Percentiles rank a stretch among this genome's conserved stretches.
These are phyloP conservation scores for Macrotyloma uniflorum DNA, from an alignment of 306 rosid species.

Conservation along the genomic window DNA sequence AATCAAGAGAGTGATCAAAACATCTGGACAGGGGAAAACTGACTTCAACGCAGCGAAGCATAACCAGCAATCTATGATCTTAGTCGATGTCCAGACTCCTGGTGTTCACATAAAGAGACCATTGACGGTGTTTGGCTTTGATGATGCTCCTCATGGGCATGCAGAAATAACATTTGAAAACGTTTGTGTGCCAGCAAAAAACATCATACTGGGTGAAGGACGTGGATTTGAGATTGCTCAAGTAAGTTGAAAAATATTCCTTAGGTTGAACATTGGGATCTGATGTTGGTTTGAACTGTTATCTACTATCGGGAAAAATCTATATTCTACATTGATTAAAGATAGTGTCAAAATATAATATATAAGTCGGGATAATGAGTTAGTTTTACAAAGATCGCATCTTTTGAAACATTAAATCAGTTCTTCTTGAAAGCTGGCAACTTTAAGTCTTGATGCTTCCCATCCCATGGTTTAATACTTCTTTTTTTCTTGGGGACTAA, in stretches of 20 bases:
- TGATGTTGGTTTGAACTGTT: constrained; percentile 31
- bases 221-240: constrained; percentile 98
- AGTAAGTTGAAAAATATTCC: constrained; percentile 53
- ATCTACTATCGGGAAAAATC: background rate
- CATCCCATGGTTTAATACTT: no score
- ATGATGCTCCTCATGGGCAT: constrained; percentile 98
- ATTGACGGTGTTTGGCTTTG: constrained; percentile 86
- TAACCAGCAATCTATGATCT: constrained; percentile 95
- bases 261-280: background rate
- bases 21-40: constrained; percentile 81
- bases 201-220: constrained; percentile 90
- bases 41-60: constrained; percentile 80
- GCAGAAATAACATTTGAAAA: constrained; percentile 86
- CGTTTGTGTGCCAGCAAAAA: constrained; percentile 74
- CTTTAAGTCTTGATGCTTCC: no score
- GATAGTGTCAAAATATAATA: no score
- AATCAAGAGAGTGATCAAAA: constrained; percentile 32
- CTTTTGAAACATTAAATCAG: no score
- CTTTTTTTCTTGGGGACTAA: no score
- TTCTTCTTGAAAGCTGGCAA: no score
- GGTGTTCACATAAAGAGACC: constrained; percentile 87
- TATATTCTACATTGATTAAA: no score
- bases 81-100: constrained; percentile 83
- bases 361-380: no score
- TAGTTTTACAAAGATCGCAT: no score